A percentile compares a stretch with the other conserved stretches of the same genome.
These are phyloP conservation scores for Psilocybe mexicana DNA, from an alignment of 1,284 basidiomycete genomes.

Conservation along the genomic window DNA sequence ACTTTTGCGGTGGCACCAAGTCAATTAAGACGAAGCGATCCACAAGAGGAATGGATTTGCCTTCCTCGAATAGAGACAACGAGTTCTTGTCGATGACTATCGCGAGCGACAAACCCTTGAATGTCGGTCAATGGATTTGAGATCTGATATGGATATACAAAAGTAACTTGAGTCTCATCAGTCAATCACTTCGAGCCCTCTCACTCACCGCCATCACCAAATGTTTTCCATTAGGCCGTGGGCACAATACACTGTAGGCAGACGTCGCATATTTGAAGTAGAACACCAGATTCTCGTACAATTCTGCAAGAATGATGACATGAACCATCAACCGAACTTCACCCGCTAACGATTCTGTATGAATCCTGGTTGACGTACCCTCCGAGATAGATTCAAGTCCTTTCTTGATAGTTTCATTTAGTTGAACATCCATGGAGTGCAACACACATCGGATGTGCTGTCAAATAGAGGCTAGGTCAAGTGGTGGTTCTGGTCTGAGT, in stretches of 20 bases:
- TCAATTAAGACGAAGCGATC: constrained; percentile 19
- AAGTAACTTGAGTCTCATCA: neutral
- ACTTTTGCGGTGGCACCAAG: constrained; percentile 14
- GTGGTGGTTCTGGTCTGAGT: neutral
- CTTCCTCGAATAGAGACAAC: constrained; percentile 51
- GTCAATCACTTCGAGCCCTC: neutral
- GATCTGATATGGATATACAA: constrained; percentile 32
- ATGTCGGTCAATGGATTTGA: constrained; percentile 43
- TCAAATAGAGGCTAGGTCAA: neutral
- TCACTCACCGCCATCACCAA: constrained; percentile 32
- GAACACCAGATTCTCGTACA: constrained; percentile 41
- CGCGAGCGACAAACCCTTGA: constrained; percentile 50
- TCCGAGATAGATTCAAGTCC: constrained; percentile 1
- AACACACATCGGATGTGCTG: neutral
- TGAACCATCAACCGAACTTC: neutral
- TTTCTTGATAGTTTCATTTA: neutral
- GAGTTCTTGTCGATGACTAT: constrained; percentile 43
- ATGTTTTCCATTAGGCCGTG: constrained; percentile 47
- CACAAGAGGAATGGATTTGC: constrained; percentile 26
- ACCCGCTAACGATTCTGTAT: neutral
- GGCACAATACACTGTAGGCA: constrained; percentile 46
- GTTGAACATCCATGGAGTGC: neutral
- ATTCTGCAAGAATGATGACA: constrained; percentile 23
- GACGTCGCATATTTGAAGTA: constrained; percentile 55
- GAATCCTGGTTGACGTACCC: neutral